Conservation (phyloP, 1,284 basidiomycete species). For the Takashimella koratensis region DNA sequence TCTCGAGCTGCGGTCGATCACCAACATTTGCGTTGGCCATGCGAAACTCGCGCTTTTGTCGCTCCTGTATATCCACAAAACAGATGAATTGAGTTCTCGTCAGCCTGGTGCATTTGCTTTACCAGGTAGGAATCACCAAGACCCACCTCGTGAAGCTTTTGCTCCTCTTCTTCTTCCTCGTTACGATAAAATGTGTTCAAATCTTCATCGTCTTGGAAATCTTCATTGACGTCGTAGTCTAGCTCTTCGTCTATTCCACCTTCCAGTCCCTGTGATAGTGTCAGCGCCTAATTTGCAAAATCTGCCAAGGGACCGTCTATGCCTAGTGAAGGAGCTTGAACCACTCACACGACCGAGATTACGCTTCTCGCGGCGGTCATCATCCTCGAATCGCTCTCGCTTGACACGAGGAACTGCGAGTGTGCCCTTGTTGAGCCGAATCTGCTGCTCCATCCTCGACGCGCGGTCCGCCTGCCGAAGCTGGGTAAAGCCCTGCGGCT, state of each 20-base stretch:
- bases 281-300: too few relatives aligned
- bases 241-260: constrained; percentile 44
- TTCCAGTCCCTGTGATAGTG: constrained; percentile 36
- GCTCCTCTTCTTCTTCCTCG: constrained; percentile 41
- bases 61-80: too few relatives aligned
- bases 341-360: constrained; percentile 32
- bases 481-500: neutral
- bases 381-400: constrained; percentile 36
- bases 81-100: too few relatives aligned
- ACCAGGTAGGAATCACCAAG: too few relatives aligned
- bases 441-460: constrained; percentile 27
- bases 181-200: constrained; percentile 43
- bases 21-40: constrained; percentile 43
- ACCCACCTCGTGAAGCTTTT: constrained; percentile 36
- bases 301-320: too few relatives aligned
- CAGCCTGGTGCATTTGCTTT: too few relatives aligned
- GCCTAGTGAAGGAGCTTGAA: too few relatives aligned
- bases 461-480: constrained; percentile 23
- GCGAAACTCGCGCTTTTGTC: constrained; percentile 38
- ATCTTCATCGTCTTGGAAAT: constrained; percentile 47
- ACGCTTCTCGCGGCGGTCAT: constrained; percentile 34
- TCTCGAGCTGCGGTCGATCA: constrained; percentile 39
- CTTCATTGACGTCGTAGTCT: constrained; percentile 44
- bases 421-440: constrained; percentile 19
- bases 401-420: constrained; percentile 13